phyloP scores from a whole-genome alignment of 2,329 filamentous ascomycete species.

The Epichloe amarillans region DNA sequence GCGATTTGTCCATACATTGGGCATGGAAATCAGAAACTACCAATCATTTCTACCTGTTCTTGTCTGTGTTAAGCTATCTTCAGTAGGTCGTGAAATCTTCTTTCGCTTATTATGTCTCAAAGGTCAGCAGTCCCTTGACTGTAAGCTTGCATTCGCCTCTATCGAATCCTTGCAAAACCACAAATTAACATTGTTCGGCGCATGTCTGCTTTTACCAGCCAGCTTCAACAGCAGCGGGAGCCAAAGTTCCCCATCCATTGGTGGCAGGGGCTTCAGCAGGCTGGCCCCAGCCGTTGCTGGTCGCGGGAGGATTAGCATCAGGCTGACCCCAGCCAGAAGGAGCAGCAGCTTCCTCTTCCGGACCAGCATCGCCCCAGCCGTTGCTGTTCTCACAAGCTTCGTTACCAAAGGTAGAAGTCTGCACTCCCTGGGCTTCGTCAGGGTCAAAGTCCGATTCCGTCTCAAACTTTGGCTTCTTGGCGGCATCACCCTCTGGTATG shows the following conservation, averaged over 20 bases:
- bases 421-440: slow-evolving; percentile 12
- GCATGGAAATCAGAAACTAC: not conserved
- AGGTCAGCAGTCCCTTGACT: not conserved
- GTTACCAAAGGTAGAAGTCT: slow-evolving; percentile 3
- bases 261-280: not conserved
- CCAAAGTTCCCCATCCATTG: not conserved
- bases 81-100: not conserved
- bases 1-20: not conserved
- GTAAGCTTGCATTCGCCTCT: not conserved
- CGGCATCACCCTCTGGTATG: slow-evolving; percentile 41
- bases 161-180: not conserved
- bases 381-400: slow-evolving; percentile 7
- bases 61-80: not conserved
- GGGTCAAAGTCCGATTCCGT: slow-evolving; percentile 40
- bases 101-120: not conserved
- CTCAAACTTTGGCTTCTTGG: slow-evolving; percentile 38
- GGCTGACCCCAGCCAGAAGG: slow-evolving; percentile 7
- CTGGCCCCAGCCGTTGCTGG: slow-evolving; percentile 1
- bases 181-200: not conserved
- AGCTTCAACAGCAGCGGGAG: not conserved
- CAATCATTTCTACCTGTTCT: not conserved
- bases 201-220: not conserved
- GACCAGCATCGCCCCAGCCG: not conserved
- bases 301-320: not conserved
- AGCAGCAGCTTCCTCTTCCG: not conserved